phyloP scores from a whole-genome alignment of 257 asterid species.

The Knoxia roxburghii region DNA sequence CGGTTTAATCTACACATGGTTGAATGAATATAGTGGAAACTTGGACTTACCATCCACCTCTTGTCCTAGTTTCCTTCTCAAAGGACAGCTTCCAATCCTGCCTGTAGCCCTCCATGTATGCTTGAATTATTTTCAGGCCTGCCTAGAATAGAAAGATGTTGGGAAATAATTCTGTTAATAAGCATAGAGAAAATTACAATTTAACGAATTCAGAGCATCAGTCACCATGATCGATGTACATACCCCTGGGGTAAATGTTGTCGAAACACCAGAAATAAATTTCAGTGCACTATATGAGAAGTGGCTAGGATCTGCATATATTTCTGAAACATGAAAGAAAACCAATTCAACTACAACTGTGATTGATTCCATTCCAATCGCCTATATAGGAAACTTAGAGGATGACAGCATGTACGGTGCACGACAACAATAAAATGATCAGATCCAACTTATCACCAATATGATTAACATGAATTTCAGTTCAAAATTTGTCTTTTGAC shows the following conservation, averaged over 20 bases:
- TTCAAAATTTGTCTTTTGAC: not conserved
- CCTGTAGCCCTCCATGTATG: conserved; percentile 82
- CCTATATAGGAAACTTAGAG: not conserved
- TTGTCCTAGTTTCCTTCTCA: conserved; percentile 87
- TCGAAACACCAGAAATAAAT: conserved; percentile 73
- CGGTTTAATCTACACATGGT: too few relatives aligned
- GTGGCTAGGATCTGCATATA: conserved; percentile 87
- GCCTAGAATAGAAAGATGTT: conserved; percentile 37
- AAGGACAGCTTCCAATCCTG: conserved; percentile 96
- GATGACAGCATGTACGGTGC: too few relatives aligned
- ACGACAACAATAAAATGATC: not conserved
- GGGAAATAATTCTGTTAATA: conserved; percentile 4
- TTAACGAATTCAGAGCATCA: not conserved
- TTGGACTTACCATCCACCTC: conserved; percentile 86
- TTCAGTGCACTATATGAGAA: conserved; percentile 68
- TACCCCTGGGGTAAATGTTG: conserved; percentile 93
- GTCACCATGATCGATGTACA: conserved; percentile 2
- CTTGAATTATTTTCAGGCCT: conserved; percentile 72
- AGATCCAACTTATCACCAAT: not conserved
- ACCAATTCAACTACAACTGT: not conserved
- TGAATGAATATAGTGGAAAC: not conserved
- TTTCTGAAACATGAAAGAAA: conserved; percentile 49
- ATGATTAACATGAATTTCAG: too few relatives aligned
- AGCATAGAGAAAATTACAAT: conserved; percentile 3
- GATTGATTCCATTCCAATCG: not conserved